Conservation (phyloP, 768 basidiomycete species). For the Kwoniella dejecticola region DNA sequence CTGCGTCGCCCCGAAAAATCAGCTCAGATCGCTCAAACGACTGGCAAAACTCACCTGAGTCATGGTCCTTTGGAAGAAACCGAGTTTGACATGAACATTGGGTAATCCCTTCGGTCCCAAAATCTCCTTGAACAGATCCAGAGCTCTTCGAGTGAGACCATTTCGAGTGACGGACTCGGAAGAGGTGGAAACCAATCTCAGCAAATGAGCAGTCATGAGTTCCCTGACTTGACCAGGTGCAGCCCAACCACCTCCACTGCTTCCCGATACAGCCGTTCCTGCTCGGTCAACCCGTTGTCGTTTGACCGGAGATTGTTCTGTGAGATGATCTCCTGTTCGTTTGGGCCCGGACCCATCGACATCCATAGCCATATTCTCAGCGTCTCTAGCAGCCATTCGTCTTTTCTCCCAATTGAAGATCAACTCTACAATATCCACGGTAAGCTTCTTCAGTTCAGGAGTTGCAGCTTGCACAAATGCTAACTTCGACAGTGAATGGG, state of each 20-base stretch:
- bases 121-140: slow-evolving; percentile 68
- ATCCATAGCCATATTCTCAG: slow-evolving; percentile 61
- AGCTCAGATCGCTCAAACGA: too few species aligned
- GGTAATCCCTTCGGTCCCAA: slow-evolving; percentile 82
- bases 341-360: slow-evolving; percentile 21
- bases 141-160: slow-evolving; percentile 56
- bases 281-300: slow-evolving; percentile 55
- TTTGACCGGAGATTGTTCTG: slow-evolving; percentile 44
- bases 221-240: slow-evolving; percentile 81
- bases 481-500: slow-evolving; percentile 81
- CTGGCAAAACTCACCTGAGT: slow-evolving; percentile 74
- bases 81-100: slow-evolving; percentile 86
- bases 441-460: slow-evolving; percentile 77
- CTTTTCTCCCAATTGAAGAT: slow-evolving; percentile 85
- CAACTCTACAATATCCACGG: slow-evolving; percentile 86
- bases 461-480: slow-evolving; percentile 73
- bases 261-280: slow-evolving; percentile 52
- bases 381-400: slow-evolving; percentile 51
- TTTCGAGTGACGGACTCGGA: slow-evolving; percentile 54
- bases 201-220: slow-evolving; percentile 89
- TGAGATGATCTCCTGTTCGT: slow-evolving; percentile 19
- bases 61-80: slow-evolving; percentile 82
- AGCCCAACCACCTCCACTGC: slow-evolving; percentile 62
- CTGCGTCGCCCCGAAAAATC: slow-evolving; percentile 55
- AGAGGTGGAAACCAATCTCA: slow-evolving; percentile 77